Evolutionary conservation across 2,329 filamentous ascomycete species (phyloP).

Genomic region (Fusarium longipes): DNA sequence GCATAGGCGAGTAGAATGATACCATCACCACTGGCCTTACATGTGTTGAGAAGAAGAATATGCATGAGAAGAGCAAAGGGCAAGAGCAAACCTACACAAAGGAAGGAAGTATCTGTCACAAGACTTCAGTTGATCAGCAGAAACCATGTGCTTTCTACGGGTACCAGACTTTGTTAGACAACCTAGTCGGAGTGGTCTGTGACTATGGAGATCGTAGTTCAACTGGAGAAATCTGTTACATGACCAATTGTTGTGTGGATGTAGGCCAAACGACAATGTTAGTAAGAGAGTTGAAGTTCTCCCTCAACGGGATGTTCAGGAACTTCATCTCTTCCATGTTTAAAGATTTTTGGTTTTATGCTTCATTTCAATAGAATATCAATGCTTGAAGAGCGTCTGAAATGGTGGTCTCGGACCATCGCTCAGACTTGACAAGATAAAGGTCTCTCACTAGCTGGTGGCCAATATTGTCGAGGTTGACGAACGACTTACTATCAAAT

Average conservation of each 20-base stretch:
- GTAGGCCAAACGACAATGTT: not conserved
- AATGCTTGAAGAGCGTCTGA: no score
- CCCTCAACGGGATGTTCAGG: no score
- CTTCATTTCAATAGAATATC: no score
- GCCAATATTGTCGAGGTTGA: not conserved
- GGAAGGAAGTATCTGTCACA: not conserved
- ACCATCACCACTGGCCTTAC: no score
- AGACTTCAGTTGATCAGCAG: not conserved
- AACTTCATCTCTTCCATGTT: no score
- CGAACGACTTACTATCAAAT: not conserved
- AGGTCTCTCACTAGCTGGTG: not conserved
- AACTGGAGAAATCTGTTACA: no score
- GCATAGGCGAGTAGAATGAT: not conserved
- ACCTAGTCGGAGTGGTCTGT: not conserved
- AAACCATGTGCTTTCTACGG: not conserved
- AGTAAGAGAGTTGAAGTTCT: no score
- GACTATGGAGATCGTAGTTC: no score
- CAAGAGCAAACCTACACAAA: not conserved
- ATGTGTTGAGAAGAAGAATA: no score
- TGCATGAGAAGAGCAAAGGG: not conserved
- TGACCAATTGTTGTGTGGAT: not conserved
- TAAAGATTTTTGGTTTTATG: no score
- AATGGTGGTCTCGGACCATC: not conserved
- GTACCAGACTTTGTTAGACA: not conserved
- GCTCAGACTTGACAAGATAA: no score